These are phyloP conservation scores for Myrica gale DNA, from an alignment of 306 rosid genomes.

Conservation along the genomic window DNA sequence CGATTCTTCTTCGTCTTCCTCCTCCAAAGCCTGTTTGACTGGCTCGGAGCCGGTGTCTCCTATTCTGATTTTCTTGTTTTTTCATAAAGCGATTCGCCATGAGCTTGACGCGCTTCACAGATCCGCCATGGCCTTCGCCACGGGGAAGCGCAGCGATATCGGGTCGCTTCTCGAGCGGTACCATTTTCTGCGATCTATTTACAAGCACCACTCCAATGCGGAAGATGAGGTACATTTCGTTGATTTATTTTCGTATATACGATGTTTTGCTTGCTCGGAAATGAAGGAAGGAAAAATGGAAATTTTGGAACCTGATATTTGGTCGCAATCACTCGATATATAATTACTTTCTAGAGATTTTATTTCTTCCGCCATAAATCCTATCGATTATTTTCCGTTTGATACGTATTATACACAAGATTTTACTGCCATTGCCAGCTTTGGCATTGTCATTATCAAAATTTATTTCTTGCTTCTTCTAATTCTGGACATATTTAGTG, in stretches of 20 bases:
- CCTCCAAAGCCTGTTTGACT: slow-evolving; percentile 42
- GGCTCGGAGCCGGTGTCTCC: slow-evolving; percentile 65
- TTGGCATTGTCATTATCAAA: too few species aligned
- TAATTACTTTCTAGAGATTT: neutral
- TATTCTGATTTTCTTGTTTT: slow-evolving; percentile 79
- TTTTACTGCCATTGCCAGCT: too few species aligned
- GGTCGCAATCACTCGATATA: neutral
- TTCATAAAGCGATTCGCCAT: slow-evolving; percentile 84
- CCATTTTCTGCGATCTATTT: slow-evolving; percentile 81
- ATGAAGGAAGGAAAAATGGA: slow-evolving; percentile 1
- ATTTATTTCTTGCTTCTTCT: neutral
- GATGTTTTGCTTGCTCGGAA: slow-evolving; percentile 15
- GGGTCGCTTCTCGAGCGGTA: slow-evolving; percentile 66
- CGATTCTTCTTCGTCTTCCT: slow-evolving; percentile 52
- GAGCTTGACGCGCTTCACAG: slow-evolving; percentile 89
- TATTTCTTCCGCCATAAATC: neutral
- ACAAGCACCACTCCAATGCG: slow-evolving; percentile 91
- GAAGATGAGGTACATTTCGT: slow-evolving; percentile 85
- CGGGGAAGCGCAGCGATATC: slow-evolving; percentile 66
- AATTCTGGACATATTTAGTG: neutral
- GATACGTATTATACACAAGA: neutral
- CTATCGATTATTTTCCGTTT: neutral
- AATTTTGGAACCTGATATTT: neutral
- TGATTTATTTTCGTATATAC: slow-evolving; percentile 9
- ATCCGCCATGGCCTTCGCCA: slow-evolving; percentile 82